These are phyloP conservation scores for Rhynchospora breviuscula DNA, from an alignment of 176 grass and related monocot species.

Conservation along the genomic window DNA sequence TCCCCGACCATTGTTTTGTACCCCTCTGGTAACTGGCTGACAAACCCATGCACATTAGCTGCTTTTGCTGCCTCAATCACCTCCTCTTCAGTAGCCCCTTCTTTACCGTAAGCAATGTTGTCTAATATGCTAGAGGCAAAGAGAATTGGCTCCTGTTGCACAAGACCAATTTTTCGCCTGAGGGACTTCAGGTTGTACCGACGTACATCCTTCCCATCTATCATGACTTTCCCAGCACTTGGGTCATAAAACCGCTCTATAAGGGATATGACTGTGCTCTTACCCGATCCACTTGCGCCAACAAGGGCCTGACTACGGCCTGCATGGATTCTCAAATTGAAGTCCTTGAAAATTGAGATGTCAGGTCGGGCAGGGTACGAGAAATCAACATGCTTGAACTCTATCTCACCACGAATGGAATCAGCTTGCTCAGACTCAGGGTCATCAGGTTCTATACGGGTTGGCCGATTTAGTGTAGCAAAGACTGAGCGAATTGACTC, in stretches of 20 bases:
- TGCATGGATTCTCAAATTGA: constrained; percentile 82
- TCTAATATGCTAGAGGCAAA: constrained; percentile 87
- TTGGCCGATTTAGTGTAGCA: constrained; percentile 69
- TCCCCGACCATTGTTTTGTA: constrained; percentile 83
- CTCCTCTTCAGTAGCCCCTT: constrained; percentile 61
- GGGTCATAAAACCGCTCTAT: constrained; percentile 92
- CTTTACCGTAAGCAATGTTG: constrained; percentile 95
- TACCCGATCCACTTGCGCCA: constrained; percentile 80
- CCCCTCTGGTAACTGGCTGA: constrained; percentile 57
- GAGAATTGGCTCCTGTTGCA: constrained; percentile 89
- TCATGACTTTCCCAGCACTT: constrained; percentile 55
- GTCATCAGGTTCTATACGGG: constrained; percentile 72
- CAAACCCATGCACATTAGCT: constrained; percentile 77
- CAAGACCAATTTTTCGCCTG: constrained; percentile 71
- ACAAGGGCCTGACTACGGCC: constrained; percentile 91
- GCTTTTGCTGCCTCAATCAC: constrained; percentile 67
- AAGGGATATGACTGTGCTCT: constrained; percentile 85
- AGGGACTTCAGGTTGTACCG: constrained; percentile 70
- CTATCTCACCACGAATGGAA: constrained; percentile 67
- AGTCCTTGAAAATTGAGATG: constrained; percentile 87
- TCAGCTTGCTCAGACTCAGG: constrained; percentile 65
- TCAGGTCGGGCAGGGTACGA: constrained; percentile 71
- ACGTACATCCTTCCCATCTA: constrained; percentile 78
- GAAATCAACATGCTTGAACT: constrained; percentile 85
- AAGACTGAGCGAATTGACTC: constrained; percentile 92